Base-by-base conservation (phyloP, 371 early-diverging fungal species). In the Fennellomyces sp. region DNA sequence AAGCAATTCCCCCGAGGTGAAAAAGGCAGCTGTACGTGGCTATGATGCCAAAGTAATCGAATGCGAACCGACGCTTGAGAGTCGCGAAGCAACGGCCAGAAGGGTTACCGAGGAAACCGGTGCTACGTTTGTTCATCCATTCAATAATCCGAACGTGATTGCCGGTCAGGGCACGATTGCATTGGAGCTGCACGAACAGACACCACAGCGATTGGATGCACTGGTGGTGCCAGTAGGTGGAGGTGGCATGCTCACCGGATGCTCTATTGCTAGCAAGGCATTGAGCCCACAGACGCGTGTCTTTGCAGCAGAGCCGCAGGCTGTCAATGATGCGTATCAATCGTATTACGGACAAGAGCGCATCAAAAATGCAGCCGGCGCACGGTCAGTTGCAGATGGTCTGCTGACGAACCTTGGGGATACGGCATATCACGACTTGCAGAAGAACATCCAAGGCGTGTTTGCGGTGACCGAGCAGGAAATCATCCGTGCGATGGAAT, bases 111-210 rank as follows among this genome's bases (percentile, higher is more conserved):
- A 52, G 33, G 61, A 70, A 31, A 82, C 69, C 5, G 75, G 75
- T 2, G 76, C 71, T 7, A 61, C 76, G 0, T 60, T 81, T 35
- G 68, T 83, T 41, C 81, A 74, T 39, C 81, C 83, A 15, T 81
- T 63, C 53, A 70, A 83, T 12, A 68, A 83, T 25, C 66, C 67
- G 1, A 31, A 76, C 56, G 73, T 86, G 8, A 98, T 98, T 76
- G 98, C 98, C 17, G 97, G 98, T 8, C 98, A 98, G 75, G 98
- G 97, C 26, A 88, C 88, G 2, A 70, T 83, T 21, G 76, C 68
- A 29, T 48, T 83, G 17, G 86, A 86, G 53, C 51, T 81, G 5
- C 33, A 85, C 10, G 52, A 64, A 2, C 87, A 88, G 60, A 65
- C 70, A 2, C 54, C 65, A 6, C 68, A 70, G 27, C 64, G 48